Evolutionary conservation across 2,329 filamentous ascomycete species (phyloP).

Genomic region (Didymella glomerata): DNA sequence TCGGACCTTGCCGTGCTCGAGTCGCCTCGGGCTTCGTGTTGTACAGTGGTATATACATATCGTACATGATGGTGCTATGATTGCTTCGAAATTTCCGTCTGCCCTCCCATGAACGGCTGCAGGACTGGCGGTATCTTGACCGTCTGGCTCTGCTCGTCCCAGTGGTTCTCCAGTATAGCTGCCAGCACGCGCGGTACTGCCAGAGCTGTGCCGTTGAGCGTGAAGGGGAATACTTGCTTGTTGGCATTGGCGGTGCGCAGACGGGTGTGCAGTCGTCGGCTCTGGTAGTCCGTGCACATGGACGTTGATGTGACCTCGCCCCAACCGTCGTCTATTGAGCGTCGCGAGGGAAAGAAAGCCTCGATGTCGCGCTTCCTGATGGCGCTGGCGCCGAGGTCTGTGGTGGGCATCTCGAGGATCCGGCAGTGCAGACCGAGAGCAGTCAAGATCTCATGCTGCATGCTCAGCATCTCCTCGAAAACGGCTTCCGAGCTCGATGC

Average conservation of each 20-base stretch:
- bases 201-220: constrained; percentile 91
- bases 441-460: constrained; percentile 84
- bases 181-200: constrained; percentile 90
- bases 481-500: constrained; percentile 61
- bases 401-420: constrained; percentile 88
- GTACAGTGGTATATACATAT: not conserved
- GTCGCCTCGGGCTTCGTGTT: not conserved
- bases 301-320: constrained; percentile 92
- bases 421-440: constrained; percentile 84
- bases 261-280: constrained; percentile 79
- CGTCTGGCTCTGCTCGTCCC: constrained; percentile 72
- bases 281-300: constrained; percentile 95
- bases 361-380: constrained; percentile 91
- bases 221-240: constrained; percentile 81
- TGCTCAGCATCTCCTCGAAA: constrained; percentile 85
- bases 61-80: constrained; percentile 23
- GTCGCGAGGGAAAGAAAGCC: constrained; percentile 86
- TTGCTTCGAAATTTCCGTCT: constrained; percentile 44
- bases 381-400: constrained; percentile 89
- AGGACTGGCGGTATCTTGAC: constrained; percentile 82
- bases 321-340: constrained; percentile 74
- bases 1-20: not conserved
- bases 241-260: constrained; percentile 61
- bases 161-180: constrained; percentile 88
- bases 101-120: constrained; percentile 79